Evolutionary conservation across 2,329 filamentous ascomycete species (phyloP).

Genomic region (Dendrostoma leiphaemia): DNA sequence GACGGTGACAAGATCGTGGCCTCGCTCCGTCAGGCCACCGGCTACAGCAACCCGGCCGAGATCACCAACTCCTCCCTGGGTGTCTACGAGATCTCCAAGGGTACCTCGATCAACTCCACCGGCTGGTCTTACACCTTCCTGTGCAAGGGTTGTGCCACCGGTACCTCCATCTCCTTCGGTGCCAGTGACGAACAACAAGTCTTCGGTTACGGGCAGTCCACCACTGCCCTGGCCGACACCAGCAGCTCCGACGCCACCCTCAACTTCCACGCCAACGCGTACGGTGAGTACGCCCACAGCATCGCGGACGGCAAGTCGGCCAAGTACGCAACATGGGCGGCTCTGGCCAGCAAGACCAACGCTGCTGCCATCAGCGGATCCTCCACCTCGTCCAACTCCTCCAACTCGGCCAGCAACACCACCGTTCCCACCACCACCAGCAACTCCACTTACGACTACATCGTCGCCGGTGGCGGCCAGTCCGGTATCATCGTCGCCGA

Average conservation of each 20-base stretch:
- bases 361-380: background rate
- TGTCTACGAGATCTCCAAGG: slow-evolving; percentile 39
- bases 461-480: slow-evolving; percentile 37
- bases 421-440: slow-evolving; percentile 26
- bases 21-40: slow-evolving; percentile 23
- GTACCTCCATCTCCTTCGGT: slow-evolving; percentile 27
- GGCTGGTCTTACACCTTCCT: slow-evolving; percentile 49
- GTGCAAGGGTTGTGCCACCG: slow-evolving; percentile 37
- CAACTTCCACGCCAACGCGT: slow-evolving; percentile 35
- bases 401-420: background rate
- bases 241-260: slow-evolving; percentile 10
- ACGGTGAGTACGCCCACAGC: slow-evolving; percentile 34
- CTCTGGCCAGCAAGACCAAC: slow-evolving; percentile 21
- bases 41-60: slow-evolving; percentile 39
- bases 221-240: slow-evolving; percentile 33
- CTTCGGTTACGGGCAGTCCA: slow-evolving; percentile 39
- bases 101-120: slow-evolving; percentile 45
- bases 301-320: slow-evolving; percentile 32
- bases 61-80: slow-evolving; percentile 34
- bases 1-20: slow-evolving; percentile 35
- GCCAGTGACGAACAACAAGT: slow-evolving; percentile 23
- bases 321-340: slow-evolving; percentile 27
- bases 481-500: slow-evolving; percentile 34
- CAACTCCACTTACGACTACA: slow-evolving; percentile 39
- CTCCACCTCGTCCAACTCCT: background rate